phyloP scores from a whole-genome alignment of 139 green algal genomes.

The Klebsormidium nitens region DNA sequence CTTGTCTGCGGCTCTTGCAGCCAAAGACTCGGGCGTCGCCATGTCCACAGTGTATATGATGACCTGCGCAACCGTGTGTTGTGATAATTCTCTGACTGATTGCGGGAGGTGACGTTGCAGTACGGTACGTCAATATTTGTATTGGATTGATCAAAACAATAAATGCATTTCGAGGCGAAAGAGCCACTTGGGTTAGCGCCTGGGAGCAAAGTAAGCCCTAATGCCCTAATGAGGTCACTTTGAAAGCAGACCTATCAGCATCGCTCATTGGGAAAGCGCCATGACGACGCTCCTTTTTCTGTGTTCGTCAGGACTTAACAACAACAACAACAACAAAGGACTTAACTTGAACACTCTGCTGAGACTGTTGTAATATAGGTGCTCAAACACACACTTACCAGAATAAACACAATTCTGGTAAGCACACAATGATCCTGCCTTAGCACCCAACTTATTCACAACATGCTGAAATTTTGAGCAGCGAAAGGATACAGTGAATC shows the following conservation, averaged over 20 bases:
- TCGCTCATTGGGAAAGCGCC: no score
- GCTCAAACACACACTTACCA: not conserved
- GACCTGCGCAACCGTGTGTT: not conserved
- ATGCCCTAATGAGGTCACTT: no score
- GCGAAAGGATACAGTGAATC: not conserved
- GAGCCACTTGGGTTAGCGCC: no score
- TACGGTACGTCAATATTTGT: not conserved
- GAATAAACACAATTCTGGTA: not conserved
- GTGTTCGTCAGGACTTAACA: no score
- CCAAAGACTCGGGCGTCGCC: constrained; percentile 36
- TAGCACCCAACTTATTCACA: no score
- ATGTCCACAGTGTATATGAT: constrained; percentile 65
- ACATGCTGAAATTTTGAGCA: no score
- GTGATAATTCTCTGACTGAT: not conserved
- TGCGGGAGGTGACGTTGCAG: not conserved
- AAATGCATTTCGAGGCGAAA: not conserved
- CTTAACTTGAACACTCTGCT: no score
- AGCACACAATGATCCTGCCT: not conserved
- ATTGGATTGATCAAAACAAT: not conserved
- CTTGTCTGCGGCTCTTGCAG: constrained; percentile 39
- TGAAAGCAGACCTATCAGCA: no score
- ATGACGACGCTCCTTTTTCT: no score
- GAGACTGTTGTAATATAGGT: no score
- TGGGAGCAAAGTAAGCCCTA: no score
- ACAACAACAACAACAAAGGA: no score